Percentiles rank a stretch among this genome's conserved stretches.
phyloP scores from a whole-genome alignment of 257 asterid species.

The Solanum bulbocastanum region DNA sequence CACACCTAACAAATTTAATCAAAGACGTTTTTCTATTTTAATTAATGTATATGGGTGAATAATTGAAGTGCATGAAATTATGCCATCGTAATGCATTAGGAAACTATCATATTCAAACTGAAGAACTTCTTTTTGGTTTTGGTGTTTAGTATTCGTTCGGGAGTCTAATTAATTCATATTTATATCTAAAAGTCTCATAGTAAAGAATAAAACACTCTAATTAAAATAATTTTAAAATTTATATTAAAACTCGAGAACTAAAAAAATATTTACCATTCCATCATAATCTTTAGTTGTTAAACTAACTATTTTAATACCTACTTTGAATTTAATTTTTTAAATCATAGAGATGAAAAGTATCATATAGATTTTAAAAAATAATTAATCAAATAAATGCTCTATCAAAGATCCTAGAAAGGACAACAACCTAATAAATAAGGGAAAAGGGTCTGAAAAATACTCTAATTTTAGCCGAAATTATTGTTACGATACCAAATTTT shows the following conservation, averaged over 20 bases:
- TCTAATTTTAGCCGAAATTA: too few species aligned
- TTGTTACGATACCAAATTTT: too few species aligned
- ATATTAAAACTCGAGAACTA: background rate
- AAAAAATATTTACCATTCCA: background rate
- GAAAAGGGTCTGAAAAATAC: too few species aligned
- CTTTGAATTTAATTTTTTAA: background rate
- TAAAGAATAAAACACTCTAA: accelerated
- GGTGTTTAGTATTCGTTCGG: accelerated
- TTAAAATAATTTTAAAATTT: background rate
- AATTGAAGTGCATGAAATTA: background rate
- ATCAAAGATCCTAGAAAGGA: background rate
- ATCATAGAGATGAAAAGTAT: background rate
- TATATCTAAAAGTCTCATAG: background rate
- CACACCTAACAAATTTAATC: background rate
- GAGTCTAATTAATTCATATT: background rate
- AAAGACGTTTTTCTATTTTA: background rate
- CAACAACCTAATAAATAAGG: background rate
- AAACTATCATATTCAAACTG: background rate
- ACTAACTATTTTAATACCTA: background rate
- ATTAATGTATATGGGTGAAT: background rate
- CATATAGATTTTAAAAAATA: background rate
- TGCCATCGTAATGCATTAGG: background rate
- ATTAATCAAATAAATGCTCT: background rate
- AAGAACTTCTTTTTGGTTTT: background rate
- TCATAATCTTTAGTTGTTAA: background rate